Conservation (phyloP, 192 early-diverging fungal genomes). For the Piromyces finnis region DNA sequence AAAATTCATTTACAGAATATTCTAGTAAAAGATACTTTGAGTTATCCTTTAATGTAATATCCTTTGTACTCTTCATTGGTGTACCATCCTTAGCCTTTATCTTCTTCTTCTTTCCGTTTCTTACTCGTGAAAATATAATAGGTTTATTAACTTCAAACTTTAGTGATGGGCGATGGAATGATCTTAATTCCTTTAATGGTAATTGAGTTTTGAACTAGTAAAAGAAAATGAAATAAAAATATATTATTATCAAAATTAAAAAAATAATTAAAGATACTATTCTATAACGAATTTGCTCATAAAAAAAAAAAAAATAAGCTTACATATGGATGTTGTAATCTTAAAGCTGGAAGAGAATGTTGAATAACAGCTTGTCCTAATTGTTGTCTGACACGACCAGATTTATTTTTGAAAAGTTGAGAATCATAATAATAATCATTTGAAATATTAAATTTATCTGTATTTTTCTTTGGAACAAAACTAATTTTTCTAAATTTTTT, state of each 20-base stretch:
- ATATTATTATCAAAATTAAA: background rate
- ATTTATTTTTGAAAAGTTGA: slow-evolving; percentile 30
- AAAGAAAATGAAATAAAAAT: background rate
- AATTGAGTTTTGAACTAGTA: slow-evolving; percentile 67
- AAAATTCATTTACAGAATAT: slow-evolving; percentile 40
- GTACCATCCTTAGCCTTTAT: slow-evolving; percentile 51
- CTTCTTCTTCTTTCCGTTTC: slow-evolving; percentile 47
- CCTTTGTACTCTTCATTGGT: slow-evolving; percentile 61
- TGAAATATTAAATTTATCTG: slow-evolving; percentile 71
- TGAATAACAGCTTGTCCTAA: slow-evolving; percentile 67
- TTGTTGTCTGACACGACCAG: slow-evolving; percentile 67
- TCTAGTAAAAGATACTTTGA: slow-evolving; percentile 69
- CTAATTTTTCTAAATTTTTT: slow-evolving; percentile 1
- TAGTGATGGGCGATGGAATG: slow-evolving; percentile 73
- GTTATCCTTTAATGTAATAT: slow-evolving; percentile 76
- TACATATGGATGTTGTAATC: slow-evolving; percentile 55
- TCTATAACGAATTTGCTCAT: too few species aligned
- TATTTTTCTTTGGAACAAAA: slow-evolving; percentile 1
- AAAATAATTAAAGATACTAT: background rate
- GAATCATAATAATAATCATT: slow-evolving; percentile 76
- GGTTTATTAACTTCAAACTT: slow-evolving; percentile 34
- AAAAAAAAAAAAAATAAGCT: background rate
- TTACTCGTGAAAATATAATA: slow-evolving; percentile 59
- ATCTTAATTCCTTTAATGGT: slow-evolving; percentile 58
- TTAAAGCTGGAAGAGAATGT: slow-evolving; percentile 74